Conservation (phyloP, 345 rosid genomes). For the Citrus sp. region DNA sequence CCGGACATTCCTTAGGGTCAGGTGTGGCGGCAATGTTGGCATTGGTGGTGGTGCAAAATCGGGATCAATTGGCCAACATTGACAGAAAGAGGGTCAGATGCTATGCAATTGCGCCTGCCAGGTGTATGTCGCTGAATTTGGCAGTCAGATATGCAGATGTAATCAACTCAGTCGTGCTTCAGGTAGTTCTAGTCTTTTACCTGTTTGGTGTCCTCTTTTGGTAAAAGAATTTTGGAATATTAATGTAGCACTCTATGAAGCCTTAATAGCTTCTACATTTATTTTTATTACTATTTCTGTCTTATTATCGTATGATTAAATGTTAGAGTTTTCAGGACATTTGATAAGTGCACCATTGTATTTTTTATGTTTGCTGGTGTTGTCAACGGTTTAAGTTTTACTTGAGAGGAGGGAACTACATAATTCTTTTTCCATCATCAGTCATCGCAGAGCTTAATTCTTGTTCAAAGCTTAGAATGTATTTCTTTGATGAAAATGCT, state of each 20-base stretch:
- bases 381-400: neutral
- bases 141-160: slow-evolving; percentile 95
- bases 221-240: neutral
- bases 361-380: slow-evolving; percentile 7
- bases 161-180: slow-evolving; percentile 91
- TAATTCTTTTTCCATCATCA: neutral
- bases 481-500: neutral
- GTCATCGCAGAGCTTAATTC: neutral
- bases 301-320: neutral
- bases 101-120: slow-evolving; percentile 93
- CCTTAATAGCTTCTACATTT: neutral
- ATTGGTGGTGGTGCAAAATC: slow-evolving; percentile 57
- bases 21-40: slow-evolving; percentile 91
- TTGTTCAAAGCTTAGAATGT: neutral
- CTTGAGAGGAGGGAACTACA: neutral
- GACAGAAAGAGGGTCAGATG: slow-evolving; percentile 83
- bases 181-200: slow-evolving; percentile 43
- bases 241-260: neutral
- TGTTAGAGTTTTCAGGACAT: neutral
- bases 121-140: slow-evolving; percentile 94
- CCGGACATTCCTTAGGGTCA: slow-evolving; percentile 94
- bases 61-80: slow-evolving; percentile 62
- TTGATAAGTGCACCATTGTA: neutral
- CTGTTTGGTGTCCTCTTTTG: neutral
- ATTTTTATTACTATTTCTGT: neutral